These are phyloP conservation scores for Coemansia sp. DNA, from an alignment of 192 early-diverging fungal genomes.

Conservation along the genomic window DNA sequence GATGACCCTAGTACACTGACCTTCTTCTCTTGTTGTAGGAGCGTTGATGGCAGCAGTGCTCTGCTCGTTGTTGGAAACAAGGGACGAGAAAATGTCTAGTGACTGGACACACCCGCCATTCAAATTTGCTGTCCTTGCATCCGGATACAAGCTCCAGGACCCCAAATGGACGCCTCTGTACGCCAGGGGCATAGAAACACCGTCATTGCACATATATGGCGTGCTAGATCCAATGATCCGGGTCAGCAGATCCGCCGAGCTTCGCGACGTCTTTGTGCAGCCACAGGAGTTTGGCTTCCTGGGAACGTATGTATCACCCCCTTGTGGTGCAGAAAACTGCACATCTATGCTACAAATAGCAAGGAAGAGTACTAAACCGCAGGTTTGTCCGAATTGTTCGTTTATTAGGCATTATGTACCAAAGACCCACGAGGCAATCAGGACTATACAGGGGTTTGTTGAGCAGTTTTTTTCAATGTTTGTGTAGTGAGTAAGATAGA, in stretches of 20 bases:
- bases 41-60: slow-evolving; percentile 35
- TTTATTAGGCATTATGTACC: slow-evolving; percentile 38
- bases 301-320: slow-evolving; percentile 22
- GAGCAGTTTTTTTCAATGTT: no score
- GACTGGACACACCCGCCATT: slow-evolving; percentile 13
- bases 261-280: slow-evolving; percentile 11
- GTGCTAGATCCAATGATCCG: slow-evolving; percentile 38
- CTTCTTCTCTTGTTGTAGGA: slow-evolving; percentile 9
- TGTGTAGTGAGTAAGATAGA: no score
- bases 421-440: slow-evolving; percentile 21
- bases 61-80: slow-evolving; percentile 26
- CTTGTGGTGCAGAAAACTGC: not conserved
- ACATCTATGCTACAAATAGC: not conserved
- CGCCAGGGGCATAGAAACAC: slow-evolving; percentile 16
- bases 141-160: slow-evolving; percentile 42
- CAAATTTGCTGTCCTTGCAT: slow-evolving; percentile 31
- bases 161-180: slow-evolving; percentile 26
- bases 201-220: slow-evolving; percentile 40
- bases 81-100: not conserved
- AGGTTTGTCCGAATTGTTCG: not conserved
- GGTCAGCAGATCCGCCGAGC: slow-evolving; percentile 27
- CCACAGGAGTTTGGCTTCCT: slow-evolving; percentile 18
- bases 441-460: slow-evolving; percentile 21
- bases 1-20: no score
- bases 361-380: not conserved